Conservation (phyloP, 805 yeast genomes). For the Wickerhamiella galacta region DNA sequence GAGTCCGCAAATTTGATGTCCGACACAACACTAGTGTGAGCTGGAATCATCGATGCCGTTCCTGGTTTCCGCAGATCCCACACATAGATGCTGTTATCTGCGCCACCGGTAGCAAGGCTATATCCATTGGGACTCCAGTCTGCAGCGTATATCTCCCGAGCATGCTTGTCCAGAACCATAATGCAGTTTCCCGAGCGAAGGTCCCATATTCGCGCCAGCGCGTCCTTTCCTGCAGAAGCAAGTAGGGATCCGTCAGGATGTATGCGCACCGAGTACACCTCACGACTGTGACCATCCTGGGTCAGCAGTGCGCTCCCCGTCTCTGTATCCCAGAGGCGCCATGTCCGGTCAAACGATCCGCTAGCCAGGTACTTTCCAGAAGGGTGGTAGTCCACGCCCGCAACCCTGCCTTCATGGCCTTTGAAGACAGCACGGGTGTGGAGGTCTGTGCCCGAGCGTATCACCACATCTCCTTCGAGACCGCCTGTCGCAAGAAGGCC, state of each 20-base stretch:
- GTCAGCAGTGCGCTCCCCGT: constrained; percentile 33
- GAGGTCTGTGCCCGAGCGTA: constrained; percentile 14
- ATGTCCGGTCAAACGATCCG: constrained; percentile 70
- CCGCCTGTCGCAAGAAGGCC: constrained; percentile 28
- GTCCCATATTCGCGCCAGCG: constrained; percentile 67
- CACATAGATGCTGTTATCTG: constrained; percentile 59
- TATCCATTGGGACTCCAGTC: constrained; percentile 68
- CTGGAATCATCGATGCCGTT: constrained; percentile 36
- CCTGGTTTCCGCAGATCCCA: constrained; percentile 66
- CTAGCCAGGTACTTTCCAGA: constrained; percentile 37
- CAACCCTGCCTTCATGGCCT: constrained; percentile 43
- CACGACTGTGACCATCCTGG: constrained; percentile 81
- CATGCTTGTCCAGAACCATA: constrained; percentile 46
- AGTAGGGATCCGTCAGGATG: constrained; percentile 55
- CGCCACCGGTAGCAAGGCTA: constrained; percentile 67
- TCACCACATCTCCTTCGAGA: constrained; percentile 27
- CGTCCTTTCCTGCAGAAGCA: constrained; percentile 68
- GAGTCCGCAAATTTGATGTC: constrained; percentile 36
- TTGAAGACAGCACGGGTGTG: constrained; percentile 11
- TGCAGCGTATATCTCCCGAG: constrained; percentile 47
- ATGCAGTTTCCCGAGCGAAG: constrained; percentile 57
- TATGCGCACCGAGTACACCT: constrained; percentile 41
- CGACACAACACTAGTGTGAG: constrained; percentile 59
- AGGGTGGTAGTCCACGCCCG: constrained; percentile 52
- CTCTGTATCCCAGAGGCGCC: constrained; percentile 72